phyloP scores from a whole-genome alignment of 2,329 filamentous ascomycete genomes.

The Bipolaris sorokiniana region DNA sequence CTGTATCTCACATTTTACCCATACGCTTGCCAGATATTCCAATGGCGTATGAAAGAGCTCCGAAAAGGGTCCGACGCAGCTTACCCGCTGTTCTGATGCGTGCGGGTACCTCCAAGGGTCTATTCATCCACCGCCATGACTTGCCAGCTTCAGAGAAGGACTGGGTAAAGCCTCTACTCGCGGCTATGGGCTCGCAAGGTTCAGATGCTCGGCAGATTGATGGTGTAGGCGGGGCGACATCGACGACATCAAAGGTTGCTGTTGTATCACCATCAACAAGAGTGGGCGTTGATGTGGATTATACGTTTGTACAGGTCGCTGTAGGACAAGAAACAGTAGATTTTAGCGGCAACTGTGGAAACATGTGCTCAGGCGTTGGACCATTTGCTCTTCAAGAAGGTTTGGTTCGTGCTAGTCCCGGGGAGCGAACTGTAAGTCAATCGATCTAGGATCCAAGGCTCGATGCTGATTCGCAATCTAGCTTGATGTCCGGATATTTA shows the following conservation, averaged over 20 bases:
- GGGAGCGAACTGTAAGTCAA: slow-evolving; percentile 23
- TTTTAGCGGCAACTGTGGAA: slow-evolving; percentile 74
- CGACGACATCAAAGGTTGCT: slow-evolving; percentile 72
- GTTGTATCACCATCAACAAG: slow-evolving; percentile 61
- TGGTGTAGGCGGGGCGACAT: slow-evolving; percentile 71
- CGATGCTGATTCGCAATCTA: slow-evolving; percentile 7
- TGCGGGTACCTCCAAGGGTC: slow-evolving; percentile 50
- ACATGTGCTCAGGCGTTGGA: slow-evolving; percentile 71
- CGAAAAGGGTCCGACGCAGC: slow-evolving; percentile 24
- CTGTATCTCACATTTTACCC: slow-evolving; percentile 4
- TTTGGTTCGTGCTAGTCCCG: slow-evolving; percentile 49
- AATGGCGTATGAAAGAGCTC: slow-evolving; percentile 18
- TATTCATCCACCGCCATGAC: slow-evolving; percentile 56
- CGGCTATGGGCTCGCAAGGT: slow-evolving; percentile 69
- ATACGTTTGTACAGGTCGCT: slow-evolving; percentile 73
- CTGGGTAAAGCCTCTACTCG: slow-evolving; percentile 62
- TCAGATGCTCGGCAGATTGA: slow-evolving; percentile 71
- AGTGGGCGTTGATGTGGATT: slow-evolving; percentile 63
- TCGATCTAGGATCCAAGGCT: neutral
- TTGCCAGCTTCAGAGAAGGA: slow-evolving; percentile 54
- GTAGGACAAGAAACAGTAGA: slow-evolving; percentile 68
- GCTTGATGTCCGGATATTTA: slow-evolving; percentile 63
- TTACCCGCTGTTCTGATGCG: slow-evolving; percentile 50
- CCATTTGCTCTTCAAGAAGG: slow-evolving; percentile 66
- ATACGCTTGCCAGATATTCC: slow-evolving; percentile 12